phyloP scores from a whole-genome alignment of 2,329 filamentous ascomycete species.

The Penicillium concentricum region DNA sequence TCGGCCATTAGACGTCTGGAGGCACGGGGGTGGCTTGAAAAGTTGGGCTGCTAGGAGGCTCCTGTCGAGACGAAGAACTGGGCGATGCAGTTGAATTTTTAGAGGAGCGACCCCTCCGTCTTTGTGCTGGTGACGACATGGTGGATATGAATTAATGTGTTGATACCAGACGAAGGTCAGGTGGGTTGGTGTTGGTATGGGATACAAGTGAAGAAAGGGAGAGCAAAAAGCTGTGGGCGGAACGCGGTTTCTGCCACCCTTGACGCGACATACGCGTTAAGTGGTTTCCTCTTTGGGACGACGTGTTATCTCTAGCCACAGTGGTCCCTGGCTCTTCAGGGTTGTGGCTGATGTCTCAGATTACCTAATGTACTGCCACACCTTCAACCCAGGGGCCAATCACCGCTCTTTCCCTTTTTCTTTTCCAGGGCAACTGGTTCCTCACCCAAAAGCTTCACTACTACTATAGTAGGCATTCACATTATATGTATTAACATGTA shows the following conservation, averaged over 20 bases:
- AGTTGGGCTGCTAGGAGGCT: constrained; percentile 36
- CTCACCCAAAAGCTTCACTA: not conserved
- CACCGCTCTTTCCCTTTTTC: constrained; percentile 9
- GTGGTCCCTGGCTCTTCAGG: not conserved
- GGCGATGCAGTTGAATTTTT: constrained; percentile 43
- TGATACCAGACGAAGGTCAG: constrained; percentile 16
- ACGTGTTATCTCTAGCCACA: constrained; percentile 16
- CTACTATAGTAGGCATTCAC: not conserved
- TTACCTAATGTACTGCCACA: constrained; percentile 11
- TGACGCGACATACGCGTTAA: constrained; percentile 34
- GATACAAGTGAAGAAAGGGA: constrained; percentile 21
- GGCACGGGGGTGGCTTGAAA: constrained; percentile 46
- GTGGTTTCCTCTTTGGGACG: constrained; percentile 29
- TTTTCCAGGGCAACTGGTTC: no score
- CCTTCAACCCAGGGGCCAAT: constrained; percentile 6
- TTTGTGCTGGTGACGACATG: constrained; percentile 47
- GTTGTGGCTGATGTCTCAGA: not conserved
- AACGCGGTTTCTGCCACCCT: constrained; percentile 24
- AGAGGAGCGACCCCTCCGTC: constrained; percentile 42
- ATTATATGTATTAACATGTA: not conserved
- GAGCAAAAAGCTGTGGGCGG: constrained; percentile 22
- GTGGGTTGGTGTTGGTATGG: constrained; percentile 14
- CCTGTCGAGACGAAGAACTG: constrained; percentile 33
- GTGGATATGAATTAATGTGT: constrained; percentile 20
- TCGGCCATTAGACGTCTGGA: constrained; percentile 43